These are phyloP conservation scores for Rhodotorula glutinis DNA, from an alignment of 1,284 basidiomycete species.

Conservation along the genomic window DNA sequence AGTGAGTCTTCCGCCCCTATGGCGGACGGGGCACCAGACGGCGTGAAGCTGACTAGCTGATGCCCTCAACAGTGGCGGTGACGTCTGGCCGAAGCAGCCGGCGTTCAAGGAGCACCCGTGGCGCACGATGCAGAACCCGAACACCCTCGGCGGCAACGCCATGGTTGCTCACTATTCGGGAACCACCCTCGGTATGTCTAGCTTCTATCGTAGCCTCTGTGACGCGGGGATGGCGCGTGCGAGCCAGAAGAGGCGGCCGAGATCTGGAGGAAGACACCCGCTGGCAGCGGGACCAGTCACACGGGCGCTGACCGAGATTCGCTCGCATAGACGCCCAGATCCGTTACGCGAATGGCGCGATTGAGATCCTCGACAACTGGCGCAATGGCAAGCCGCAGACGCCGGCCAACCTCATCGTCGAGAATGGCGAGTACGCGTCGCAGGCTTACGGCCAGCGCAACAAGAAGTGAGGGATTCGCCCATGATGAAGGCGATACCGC, in stretches of 20 bases:
- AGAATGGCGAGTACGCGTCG: slow-evolving; percentile 41
- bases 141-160: slow-evolving; percentile 58
- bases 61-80: slow-evolving; percentile 36
- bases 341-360: slow-evolving; percentile 78
- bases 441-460: slow-evolving; percentile 6
- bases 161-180: slow-evolving; percentile 30
- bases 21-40: background rate
- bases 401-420: slow-evolving; percentile 70
- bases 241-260: background rate
- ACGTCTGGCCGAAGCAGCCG: slow-evolving; percentile 57
- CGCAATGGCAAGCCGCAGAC: slow-evolving; percentile 65
- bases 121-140: slow-evolving; percentile 69
- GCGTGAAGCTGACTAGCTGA: background rate
- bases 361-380: slow-evolving; percentile 77
- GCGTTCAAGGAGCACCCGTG: slow-evolving; percentile 81
- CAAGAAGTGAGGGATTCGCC: background rate
- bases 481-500: no score
- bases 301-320: no score
- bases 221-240: no score
- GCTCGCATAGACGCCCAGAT: slow-evolving; percentile 67
- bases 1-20: slow-evolving; percentile 55
- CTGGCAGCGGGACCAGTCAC: no score
- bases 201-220: background rate
- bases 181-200: slow-evolving; percentile 14
- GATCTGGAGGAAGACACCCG: no score